These are phyloP conservation scores for Parachlorella kessleri DNA, from an alignment of 139 green algal species.

Conservation along the genomic window DNA sequence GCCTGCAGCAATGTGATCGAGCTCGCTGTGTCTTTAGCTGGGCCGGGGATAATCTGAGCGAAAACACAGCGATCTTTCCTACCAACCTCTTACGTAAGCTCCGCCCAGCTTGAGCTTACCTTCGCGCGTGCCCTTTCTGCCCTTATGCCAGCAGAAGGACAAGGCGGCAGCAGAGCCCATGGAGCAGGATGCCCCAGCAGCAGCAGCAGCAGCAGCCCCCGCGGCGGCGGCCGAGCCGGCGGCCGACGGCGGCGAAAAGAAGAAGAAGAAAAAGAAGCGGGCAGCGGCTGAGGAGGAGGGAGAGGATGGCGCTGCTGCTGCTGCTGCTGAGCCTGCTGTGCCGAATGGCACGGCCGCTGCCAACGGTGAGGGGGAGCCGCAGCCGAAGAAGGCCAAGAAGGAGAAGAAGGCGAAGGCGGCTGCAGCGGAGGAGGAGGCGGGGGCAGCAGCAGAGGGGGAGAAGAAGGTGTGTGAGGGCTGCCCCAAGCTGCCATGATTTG, in stretches of 20 bases:
- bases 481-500: no score
- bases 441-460: background rate
- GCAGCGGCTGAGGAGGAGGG: conserved; percentile 19
- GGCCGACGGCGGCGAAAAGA: conserved; percentile 20
- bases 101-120: no score
- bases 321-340: no score
- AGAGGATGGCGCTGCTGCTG: background rate
- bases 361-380: no score
- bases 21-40: background rate
- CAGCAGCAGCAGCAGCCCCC: background rate
- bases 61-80: no score
- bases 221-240: conserved; percentile 15
- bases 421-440: background rate
- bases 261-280: conserved; percentile 59
- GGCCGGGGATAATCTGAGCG: no score
- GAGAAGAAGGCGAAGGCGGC: conserved; percentile 8
- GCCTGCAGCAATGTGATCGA: background rate
- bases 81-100: no score
- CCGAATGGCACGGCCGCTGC: no score
- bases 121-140: background rate
- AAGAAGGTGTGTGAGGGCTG: no score
- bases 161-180: conserved; percentile 35
- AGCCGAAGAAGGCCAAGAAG: conserved; percentile 7
- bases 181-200: conserved; percentile 11
- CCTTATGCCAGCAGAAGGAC: conserved; percentile 41